Conservation (phyloP, 2,329 filamentous ascomycete genomes). For the Aspergillus hortae region DNA sequence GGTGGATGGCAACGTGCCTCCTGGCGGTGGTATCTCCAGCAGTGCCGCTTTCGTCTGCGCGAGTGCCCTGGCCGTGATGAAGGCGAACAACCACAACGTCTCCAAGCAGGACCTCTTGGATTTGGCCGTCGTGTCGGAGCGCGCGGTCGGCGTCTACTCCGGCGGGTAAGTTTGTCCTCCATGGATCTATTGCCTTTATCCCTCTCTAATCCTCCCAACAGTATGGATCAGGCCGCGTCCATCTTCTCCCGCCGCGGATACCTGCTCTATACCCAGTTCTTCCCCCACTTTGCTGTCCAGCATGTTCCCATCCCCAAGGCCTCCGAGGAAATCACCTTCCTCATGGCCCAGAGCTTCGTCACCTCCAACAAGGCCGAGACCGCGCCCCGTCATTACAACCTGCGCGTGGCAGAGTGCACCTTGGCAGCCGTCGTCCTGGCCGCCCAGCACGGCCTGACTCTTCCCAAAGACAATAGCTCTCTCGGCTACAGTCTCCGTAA, state of each 20-base stretch:
- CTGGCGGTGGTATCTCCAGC: constrained; percentile 86
- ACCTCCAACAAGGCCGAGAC: constrained; percentile 93
- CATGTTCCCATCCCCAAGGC: constrained; percentile 80
- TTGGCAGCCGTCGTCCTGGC: constrained; percentile 71
- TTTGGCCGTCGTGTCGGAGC: constrained; percentile 89
- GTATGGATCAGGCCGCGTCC: constrained; percentile 96
- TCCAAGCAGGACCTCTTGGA: constrained; percentile 92
- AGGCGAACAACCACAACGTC: constrained; percentile 76
- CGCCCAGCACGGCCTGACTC: constrained; percentile 57
- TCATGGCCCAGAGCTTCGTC: constrained; percentile 93
- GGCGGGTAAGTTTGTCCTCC: constrained; percentile 63
- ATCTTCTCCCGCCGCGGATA: constrained; percentile 86
- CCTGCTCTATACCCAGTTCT: constrained; percentile 87
- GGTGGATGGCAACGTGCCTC: constrained; percentile 87
- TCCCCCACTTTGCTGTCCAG: constrained; percentile 69
- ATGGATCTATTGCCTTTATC: background rate
- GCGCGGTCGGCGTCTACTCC: constrained; percentile 91
- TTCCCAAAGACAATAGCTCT: constrained; percentile 76
- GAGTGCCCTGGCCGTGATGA: constrained; percentile 81
- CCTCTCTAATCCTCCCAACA: constrained; percentile 30
- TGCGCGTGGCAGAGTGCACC: constrained; percentile 92
- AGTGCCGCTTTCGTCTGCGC: constrained; percentile 92
- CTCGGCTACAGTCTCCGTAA: constrained; percentile 79
- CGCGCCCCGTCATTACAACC: constrained; percentile 90
- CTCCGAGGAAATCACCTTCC: constrained; percentile 78